A percentile compares a stretch with the other conserved stretches of the same genome.
These are phyloP conservation scores for Geotrichum citri-aurantii DNA, from an alignment of 1,139 yeast species.

Conservation along the genomic window DNA sequence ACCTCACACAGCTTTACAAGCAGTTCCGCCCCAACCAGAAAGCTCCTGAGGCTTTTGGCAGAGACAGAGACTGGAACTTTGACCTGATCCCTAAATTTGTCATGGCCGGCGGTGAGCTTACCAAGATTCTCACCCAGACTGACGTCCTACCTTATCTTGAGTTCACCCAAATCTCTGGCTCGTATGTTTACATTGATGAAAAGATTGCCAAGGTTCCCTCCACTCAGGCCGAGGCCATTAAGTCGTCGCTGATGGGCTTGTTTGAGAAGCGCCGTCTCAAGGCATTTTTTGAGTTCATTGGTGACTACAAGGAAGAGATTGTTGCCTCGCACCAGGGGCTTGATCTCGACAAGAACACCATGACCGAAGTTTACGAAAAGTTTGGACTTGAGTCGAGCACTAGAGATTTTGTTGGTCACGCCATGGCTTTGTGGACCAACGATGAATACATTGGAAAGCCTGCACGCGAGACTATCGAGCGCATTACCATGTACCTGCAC, in stretches of 20 bases:
- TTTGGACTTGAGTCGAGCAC: conserved; percentile 91
- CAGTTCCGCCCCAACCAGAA: conserved; percentile 45
- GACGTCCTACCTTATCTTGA: conserved; percentile 94
- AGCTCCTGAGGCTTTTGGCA: conserved; percentile 69
- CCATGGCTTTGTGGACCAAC: conserved; percentile 95
- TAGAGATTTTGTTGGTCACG: conserved; percentile 94
- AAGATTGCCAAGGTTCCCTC: conserved; percentile 93
- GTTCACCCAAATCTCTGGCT: conserved; percentile 91
- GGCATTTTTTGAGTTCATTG: conserved; percentile 81
- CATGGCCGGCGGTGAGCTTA: conserved; percentile 96
- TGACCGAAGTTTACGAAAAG: conserved; percentile 84
- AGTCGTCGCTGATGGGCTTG: conserved; percentile 88
- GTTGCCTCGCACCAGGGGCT: conserved; percentile 75
- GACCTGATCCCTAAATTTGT: conserved; percentile 94
- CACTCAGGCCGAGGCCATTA: conserved; percentile 82
- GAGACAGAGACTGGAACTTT: conserved; percentile 96
- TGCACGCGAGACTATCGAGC: conserved; percentile 85
- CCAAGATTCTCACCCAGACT: conserved; percentile 90
- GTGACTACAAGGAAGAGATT: conserved; percentile 73
- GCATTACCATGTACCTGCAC: conserved; percentile 78
- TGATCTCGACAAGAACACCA: conserved; percentile 79
- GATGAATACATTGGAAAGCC: conserved; percentile 86
- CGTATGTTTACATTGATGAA: conserved; percentile 87
- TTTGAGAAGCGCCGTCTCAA: conserved; percentile 96
- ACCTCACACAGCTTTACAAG: conserved; percentile 45